Evolutionary conservation across 2,329 filamentous ascomycete genomes (phyloP), one percentile per base, ranked within the genome.

Genomic region (Penicillium olsonii): DNA sequence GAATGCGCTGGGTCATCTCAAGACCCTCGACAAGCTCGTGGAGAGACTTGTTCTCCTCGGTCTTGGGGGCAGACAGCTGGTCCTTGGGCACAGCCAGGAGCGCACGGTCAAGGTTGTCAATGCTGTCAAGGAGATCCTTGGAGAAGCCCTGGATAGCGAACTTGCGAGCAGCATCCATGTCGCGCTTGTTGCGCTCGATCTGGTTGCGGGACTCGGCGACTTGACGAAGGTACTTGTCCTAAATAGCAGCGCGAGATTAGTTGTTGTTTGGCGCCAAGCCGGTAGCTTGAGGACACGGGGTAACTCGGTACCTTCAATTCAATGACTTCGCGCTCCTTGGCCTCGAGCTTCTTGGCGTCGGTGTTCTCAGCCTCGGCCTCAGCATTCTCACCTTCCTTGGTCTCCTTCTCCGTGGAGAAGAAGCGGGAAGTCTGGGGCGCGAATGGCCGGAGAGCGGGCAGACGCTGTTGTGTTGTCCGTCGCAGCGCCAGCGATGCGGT

Each of bases 131-230:
- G 38, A 99, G 85, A 75, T 99, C 94, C 73, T 90, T 88, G 67
- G 92, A 90, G 75, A 99, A 97, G 61, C 87, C 78, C 71, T 96
- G 90, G 66, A 99, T 94, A 66, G 92, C 94, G 65, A 96, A 99
- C 75, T 95, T 89, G 63, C 87, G 87, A 17, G 92, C 90, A 17
- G 83, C 76, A 74, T 94, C 89, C 70, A 95, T 87, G 62, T 99
- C 94, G 68, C 94, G 90, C 71, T 87, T 83, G 37, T 90, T 95
- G 68, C 94, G 90, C 68, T 96, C 90, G 78, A 97, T 92, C 43
- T 99, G 88, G 77, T 97, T 99, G 70, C 90, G 90, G 83, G 95
- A 97, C 66, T 99, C 94, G 75, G 94, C 94, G 57, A 97, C 85
- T 47, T 88, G 88, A 70, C 94, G 92, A 56, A 96, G 83, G 75